Evolutionary conservation across 108 stramenopile species (phyloP), one percentile per base, ranked within the genome.

Genomic region (Fragilaria crotonensis): DNA sequence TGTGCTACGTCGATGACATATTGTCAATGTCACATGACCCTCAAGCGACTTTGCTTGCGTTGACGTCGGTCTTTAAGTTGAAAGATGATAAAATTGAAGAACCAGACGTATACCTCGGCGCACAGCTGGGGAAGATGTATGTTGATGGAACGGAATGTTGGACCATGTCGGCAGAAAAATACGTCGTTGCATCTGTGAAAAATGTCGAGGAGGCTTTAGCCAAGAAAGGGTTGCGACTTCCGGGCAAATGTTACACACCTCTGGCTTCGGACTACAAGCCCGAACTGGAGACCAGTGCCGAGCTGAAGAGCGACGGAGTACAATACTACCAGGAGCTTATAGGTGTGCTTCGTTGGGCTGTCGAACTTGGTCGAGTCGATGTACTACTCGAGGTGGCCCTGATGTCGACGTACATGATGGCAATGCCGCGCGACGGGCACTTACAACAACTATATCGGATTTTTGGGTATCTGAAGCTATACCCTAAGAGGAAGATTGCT

Each of bases 321-420:
- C 28, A 25, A 53, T 53, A 32, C 28, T 53, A 25, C 31, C 61
- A 62, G 36, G 61, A 62, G 25, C 41, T 80, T 5, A 70, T 80
- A 30, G 72, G 75, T 3, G 54, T 75, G 5, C 57, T 73, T 1
- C 33, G 68, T 23, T 80, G 75, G 75, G 61, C 60, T 28, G n/a
- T 23, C 18, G 64, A 75, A 52, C 28, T 76, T 0, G 66, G 66
- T 27, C 4, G 70, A 44, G 18, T 64, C 20, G 70, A 67, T 32
- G 55, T 75, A 18, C 0, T 45, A 2, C 19, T 46, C 4, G 53
- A 61, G 28, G 66, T 71, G 11, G 65, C 73, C 14, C 1, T 74
- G 17, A 45, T 77, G 45, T 68, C 71, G 14, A 27, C 22, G 19
- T 65, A 57, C 0, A 45, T 51, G 25, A 45, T 51, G 25, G 71